Evolutionary conservation across 2,329 filamentous ascomycete species (phyloP), one percentile per base, ranked within the genome.

Genomic region (Paramyrothecium roridum): DNA sequence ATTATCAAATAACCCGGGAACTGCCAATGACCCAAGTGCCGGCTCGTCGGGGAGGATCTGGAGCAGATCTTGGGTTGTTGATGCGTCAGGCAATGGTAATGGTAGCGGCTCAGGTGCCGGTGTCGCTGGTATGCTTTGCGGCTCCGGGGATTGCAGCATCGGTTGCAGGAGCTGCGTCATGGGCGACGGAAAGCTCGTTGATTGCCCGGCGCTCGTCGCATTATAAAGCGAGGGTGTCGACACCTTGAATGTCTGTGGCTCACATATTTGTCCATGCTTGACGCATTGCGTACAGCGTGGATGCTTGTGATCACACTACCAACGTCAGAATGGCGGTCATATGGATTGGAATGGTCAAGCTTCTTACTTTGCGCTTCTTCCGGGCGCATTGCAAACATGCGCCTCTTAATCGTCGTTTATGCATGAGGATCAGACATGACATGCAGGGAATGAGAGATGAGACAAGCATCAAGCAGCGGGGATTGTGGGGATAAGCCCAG

Each of bases 261-360:
- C 53, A 30, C 57, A 59, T 16, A 26, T 40, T 26, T 57, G 52
- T 17, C 50, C 50, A 30, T 56, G 52, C 54, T 56, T 57, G 43
- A 52, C n/a, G 50, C 57, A 59, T 33, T 58, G 57, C 12, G 56
- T 48, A 26, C 57, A 59, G 13, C 40, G 56, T 3, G 57, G 56
- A 33, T 54, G 52, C 40, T 59, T 59, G 37, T 56, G 57, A 50
- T 59, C 57, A 52, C 57, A 59, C 57, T 59, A 50, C 23, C 13
- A 21, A 23, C 4, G 23, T 45, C 17, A 45, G 30, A 54, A 50
- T n/a, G n/a, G n/a, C 22, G 13, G n/a, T 19, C 8, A 16, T 26
- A 22, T 12, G 30, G n/a, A 30, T 21, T 12, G 8, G 12, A 21
- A 23, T 20, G 23, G 11, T 46, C 13, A 12, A 50, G 20, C 30